Evolutionary conservation across 495 filamentous ascomycete genomes (phyloP).

Genomic region (Penicillium bovifimosum): DNA sequence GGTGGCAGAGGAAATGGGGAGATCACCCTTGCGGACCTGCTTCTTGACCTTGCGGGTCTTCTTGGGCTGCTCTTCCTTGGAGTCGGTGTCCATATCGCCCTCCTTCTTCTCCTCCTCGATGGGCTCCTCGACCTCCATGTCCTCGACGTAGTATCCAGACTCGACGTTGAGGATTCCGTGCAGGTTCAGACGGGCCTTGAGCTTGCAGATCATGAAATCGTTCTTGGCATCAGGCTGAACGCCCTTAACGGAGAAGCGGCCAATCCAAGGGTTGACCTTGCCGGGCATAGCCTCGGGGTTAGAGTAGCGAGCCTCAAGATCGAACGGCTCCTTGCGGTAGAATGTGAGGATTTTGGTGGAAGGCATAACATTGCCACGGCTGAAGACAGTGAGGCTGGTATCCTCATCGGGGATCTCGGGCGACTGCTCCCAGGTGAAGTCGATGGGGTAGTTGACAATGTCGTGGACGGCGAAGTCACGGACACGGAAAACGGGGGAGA

Average conservation of each 20-base stretch:
- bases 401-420: conserved; percentile 98
- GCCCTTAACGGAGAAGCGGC: conserved; percentile 88
- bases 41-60: conserved; percentile 99
- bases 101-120: conserved; percentile 67
- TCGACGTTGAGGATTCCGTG: conserved; percentile 96
- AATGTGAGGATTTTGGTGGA: conserved; percentile 99
- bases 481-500: conserved; percentile 97
- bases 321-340: conserved; percentile 96
- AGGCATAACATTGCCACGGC: conserved; percentile 94
- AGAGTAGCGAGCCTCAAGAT: conserved; percentile 90
- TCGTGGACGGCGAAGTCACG: conserved; percentile 97
- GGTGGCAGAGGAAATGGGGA: conserved; percentile 80
- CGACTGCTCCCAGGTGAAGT: conserved; percentile 99
- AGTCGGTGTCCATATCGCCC: conserved; percentile 82
- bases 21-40: conserved; percentile 95
- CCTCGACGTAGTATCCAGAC: conserved; percentile 96
- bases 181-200: conserved; percentile 95
- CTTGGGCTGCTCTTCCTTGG: conserved; percentile 67
- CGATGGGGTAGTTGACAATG: conserved; percentile 96
- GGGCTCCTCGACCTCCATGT: conserved; percentile 95
- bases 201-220: conserved; percentile 99
- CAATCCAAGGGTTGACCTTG: conserved; percentile 90
- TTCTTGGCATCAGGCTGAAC: conserved; percentile 81
- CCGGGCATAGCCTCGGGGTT: conserved; percentile 86
- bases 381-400: conserved; percentile 94